These are phyloP conservation scores for Ascochyta clinopodiicola DNA, from an alignment of 2,329 filamentous ascomycete species.

Conservation along the genomic window DNA sequence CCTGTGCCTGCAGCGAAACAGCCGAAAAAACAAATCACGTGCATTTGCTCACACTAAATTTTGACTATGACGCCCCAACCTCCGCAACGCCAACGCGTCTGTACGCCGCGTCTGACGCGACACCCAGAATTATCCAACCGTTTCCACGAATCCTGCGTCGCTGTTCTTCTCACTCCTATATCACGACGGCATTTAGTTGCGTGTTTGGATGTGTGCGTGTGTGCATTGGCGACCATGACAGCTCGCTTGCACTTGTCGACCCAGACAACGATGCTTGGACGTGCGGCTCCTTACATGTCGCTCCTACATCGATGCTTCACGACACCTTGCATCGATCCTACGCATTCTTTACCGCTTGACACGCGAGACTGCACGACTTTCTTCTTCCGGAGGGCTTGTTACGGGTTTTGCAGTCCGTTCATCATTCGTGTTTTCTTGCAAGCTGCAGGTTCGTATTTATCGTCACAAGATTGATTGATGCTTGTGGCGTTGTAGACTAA, in stretches of 20 bases:
- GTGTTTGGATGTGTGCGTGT: not conserved
- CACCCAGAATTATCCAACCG: not conserved
- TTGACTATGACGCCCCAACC: constrained; percentile 11
- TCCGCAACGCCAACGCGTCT: constrained; percentile 9
- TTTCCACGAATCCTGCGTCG: not conserved
- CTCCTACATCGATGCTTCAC: not conserved
- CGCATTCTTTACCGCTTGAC: not conserved
- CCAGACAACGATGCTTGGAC: not conserved
- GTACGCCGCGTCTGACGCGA: constrained; percentile 15
- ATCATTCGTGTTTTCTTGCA: not conserved
- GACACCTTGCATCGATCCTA: not conserved
- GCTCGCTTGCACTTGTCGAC: constrained; percentile 1
- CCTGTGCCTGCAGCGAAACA: constrained; percentile 17
- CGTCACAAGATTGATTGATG: not conserved
- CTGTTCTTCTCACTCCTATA: not conserved
- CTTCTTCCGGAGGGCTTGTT: no score
- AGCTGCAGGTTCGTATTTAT: not conserved
- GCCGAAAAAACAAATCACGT: constrained; percentile 9
- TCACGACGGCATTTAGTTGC: no score
- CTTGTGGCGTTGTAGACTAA: not conserved
- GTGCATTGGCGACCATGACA: constrained; percentile 1
- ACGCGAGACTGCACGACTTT: not conserved
- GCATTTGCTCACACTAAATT: constrained; percentile 14
- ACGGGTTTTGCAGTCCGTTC: no score
- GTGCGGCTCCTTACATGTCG: not conserved